Conservation (phyloP, 1,284 basidiomycete species). For the Schizophyllum commune region DNA sequence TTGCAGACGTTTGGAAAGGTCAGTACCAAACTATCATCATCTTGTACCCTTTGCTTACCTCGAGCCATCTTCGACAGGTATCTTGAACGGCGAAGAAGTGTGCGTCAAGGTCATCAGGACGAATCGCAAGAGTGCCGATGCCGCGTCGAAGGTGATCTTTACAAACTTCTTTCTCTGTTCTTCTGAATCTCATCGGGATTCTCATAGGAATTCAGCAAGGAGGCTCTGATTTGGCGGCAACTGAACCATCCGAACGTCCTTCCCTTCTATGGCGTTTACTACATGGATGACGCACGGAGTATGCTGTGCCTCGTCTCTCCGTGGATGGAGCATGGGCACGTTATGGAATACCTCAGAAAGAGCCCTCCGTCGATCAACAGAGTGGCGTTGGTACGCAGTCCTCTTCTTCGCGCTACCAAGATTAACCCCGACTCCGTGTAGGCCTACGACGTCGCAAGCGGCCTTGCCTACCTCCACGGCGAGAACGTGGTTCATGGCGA, state of each 20-base stretch:
- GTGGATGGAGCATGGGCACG: constrained; percentile 28
- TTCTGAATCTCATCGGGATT: background rate
- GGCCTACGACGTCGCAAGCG: constrained; percentile 23
- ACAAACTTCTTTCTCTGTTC: background rate
- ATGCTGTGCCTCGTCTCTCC: constrained; percentile 26
- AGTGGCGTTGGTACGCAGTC: constrained; percentile 16
- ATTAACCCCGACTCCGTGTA: constrained; percentile 1
- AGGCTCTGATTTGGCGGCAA: constrained; percentile 24
- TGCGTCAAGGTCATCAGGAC: background rate
- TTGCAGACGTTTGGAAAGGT: background rate
- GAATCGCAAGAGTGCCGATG: background rate
- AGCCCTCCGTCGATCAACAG: constrained; percentile 14
- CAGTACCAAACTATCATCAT: background rate
- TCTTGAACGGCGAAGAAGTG: background rate
- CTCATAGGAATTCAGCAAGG: constrained; percentile 14
- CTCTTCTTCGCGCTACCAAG: background rate
- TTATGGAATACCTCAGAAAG: constrained; percentile 18
- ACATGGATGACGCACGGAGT: constrained; percentile 7
- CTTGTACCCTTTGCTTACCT: too few relatives aligned
- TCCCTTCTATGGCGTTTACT: constrained; percentile 22
- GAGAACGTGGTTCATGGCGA: constrained; percentile 28
- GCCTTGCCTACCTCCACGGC: constrained; percentile 24
- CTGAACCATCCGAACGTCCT: constrained; percentile 23
- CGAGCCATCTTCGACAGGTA: background rate
- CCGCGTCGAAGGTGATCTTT: background rate